phyloP scores from a whole-genome alignment of 257 asterid species.

The Fraxinus anomala region DNA sequence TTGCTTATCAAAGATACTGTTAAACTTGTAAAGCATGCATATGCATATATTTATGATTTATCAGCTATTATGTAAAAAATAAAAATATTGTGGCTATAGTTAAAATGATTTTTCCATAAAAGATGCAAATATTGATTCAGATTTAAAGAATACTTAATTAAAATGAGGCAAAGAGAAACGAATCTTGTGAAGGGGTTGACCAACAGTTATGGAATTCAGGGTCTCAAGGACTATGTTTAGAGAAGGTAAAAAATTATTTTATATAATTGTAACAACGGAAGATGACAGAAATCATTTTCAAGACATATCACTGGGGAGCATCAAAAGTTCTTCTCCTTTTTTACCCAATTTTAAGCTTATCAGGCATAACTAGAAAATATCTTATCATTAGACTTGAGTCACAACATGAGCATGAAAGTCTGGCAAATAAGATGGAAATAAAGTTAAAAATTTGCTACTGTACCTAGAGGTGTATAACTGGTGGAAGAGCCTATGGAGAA shows the following conservation, averaged over 20 bases:
- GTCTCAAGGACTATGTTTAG: not conserved
- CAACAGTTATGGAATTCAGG: not conserved
- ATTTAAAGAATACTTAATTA: not conserved
- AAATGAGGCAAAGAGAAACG: not conserved
- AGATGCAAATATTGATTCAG: not conserved
- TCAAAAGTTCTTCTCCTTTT: not conserved
- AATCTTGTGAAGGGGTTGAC: not conserved
- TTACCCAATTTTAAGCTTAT: not conserved
- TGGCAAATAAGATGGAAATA: not conserved
- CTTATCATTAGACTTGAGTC: constrained; percentile 1
- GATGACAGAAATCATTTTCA: not conserved
- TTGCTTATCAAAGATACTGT: not conserved
- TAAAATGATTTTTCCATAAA: not conserved
- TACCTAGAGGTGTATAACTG: not conserved
- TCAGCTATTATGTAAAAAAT: not conserved
- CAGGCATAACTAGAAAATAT: not conserved
- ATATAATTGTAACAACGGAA: not conserved
- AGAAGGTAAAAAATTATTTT: not conserved
- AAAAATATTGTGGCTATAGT: not conserved
- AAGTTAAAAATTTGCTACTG: not conserved
- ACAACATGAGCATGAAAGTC: not conserved
- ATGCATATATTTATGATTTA: not conserved
- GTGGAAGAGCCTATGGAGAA: not conserved
- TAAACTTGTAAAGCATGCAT: not conserved
- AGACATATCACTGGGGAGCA: not conserved